These are phyloP conservation scores for Polygonum maritimum DNA, from an alignment of 148 eudicot species.

Conservation along the genomic window DNA sequence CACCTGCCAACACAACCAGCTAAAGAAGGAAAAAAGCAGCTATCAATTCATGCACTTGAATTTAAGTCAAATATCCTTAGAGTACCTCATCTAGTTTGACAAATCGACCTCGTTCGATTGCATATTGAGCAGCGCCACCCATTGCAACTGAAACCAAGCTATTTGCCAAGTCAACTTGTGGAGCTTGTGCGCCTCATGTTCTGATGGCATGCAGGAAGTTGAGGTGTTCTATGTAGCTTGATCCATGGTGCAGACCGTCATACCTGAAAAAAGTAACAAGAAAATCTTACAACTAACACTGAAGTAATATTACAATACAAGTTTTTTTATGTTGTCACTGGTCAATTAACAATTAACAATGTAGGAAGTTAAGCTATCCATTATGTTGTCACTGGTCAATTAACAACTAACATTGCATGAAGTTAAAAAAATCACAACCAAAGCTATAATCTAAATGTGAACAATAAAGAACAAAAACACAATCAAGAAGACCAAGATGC, in stretches of 20 bases:
- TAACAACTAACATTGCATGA: no score
- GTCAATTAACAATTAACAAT: no score
- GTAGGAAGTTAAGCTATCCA: no score
- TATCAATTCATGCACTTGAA: no score
- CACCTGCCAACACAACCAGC: no score
- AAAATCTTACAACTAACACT: neutral
- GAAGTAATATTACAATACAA: neutral
- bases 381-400: no score
- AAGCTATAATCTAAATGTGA: neutral
- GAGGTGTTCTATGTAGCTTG: conserved; percentile 93
- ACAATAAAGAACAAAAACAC: neutral
- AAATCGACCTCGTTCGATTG: conserved; percentile 69
- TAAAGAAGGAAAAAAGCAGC: no score
- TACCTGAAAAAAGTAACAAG: conserved; percentile 35
- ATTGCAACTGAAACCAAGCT: conserved; percentile 90
- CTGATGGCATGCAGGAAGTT: conserved; percentile 64
- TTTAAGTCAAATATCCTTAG: conserved; percentile 5
- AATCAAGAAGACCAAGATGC: no score
- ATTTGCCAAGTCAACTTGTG: conserved; percentile 60
- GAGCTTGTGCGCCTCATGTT: conserved; percentile 43
- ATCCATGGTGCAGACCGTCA: conserved; percentile 92
- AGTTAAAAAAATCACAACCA: conserved; percentile 12
- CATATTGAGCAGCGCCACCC: conserved; percentile 91
- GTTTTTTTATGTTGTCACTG: no score
- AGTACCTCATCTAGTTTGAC: conserved; percentile 76